Conservation (phyloP, 164 flowering plant genomes). For the Akebia trifoliata region DNA sequence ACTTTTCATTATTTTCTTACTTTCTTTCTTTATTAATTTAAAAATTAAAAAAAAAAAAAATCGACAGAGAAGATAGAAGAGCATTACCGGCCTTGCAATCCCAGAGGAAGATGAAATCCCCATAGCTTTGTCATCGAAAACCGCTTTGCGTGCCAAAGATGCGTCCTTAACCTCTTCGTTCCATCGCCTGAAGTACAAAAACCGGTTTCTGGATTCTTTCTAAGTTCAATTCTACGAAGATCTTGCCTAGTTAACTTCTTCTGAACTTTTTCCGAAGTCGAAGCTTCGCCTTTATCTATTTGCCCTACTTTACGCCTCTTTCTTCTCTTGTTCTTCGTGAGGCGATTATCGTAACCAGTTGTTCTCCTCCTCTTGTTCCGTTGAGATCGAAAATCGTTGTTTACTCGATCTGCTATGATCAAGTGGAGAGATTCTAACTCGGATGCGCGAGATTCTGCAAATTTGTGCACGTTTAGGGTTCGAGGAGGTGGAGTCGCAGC, state of each 20-base stretch:
- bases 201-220: slow-evolving; percentile 45
- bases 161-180: slow-evolving; percentile 81
- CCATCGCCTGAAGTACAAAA: slow-evolving; percentile 68
- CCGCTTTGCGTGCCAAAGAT: slow-evolving; percentile 93
- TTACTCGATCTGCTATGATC: slow-evolving; percentile 39
- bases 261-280: slow-evolving; percentile 18
- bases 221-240: slow-evolving; percentile 52
- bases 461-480: slow-evolving; percentile 49
- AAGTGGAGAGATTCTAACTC: slow-evolving; percentile 70
- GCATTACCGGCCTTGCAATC: slow-evolving; percentile 76
- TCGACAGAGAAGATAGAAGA: slow-evolving; percentile 3
- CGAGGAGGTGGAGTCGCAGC: slow-evolving; percentile 41
- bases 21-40: no score
- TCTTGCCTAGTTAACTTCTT: slow-evolving; percentile 41
- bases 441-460: slow-evolving; percentile 61
- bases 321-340: slow-evolving; percentile 22
- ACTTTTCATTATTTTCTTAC: no score
- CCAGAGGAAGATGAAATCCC: slow-evolving; percentile 82
- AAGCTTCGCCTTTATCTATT: slow-evolving; percentile 6
- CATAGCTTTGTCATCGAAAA: slow-evolving; percentile 71
- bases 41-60: no score
- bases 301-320: slow-evolving; percentile 32
- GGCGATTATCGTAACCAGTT: slow-evolving; percentile 44
- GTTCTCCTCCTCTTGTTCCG: slow-evolving; percentile 81
- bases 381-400: slow-evolving; percentile 46